phyloP scores from a whole-genome alignment of 2,329 filamentous ascomycete species.

The Penicillium expansum region DNA sequence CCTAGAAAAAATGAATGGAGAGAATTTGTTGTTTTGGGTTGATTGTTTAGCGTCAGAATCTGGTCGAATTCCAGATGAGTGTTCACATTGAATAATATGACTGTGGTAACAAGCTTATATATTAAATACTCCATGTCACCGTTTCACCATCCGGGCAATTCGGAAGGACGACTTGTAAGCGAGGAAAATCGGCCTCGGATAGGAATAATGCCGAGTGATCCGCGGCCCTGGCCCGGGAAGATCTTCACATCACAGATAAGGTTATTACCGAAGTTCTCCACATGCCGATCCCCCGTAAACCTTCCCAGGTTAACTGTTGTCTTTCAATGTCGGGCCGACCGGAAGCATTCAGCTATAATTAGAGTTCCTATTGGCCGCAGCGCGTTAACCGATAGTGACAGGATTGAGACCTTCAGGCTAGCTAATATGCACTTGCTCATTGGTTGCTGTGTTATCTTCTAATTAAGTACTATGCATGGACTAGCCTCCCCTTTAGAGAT shows the following conservation, averaged over 20 bases:
- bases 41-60: background rate
- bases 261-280: background rate
- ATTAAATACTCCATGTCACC: background rate
- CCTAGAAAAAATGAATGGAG: background rate
- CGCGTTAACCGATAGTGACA: background rate
- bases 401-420: too few species aligned
- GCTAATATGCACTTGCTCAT: too few species aligned
- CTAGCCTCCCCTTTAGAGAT: too few species aligned
- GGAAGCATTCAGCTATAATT: background rate
- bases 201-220: background rate
- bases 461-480: too few species aligned
- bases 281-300: background rate
- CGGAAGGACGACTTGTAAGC: background rate
- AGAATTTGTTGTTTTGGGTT: background rate
- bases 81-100: background rate
- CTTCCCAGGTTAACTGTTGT: too few species aligned
- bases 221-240: background rate
- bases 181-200: background rate
- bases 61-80: background rate
- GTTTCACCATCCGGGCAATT: background rate
- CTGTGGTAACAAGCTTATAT: background rate
- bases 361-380: background rate
- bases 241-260: background rate
- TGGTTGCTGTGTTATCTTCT: too few species aligned
- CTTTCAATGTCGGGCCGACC: background rate